Percentiles rank a stretch among this genome's conserved stretches.
phyloP scores from a whole-genome alignment of 345 rosid genomes.

The Lepidium sativum region DNA sequence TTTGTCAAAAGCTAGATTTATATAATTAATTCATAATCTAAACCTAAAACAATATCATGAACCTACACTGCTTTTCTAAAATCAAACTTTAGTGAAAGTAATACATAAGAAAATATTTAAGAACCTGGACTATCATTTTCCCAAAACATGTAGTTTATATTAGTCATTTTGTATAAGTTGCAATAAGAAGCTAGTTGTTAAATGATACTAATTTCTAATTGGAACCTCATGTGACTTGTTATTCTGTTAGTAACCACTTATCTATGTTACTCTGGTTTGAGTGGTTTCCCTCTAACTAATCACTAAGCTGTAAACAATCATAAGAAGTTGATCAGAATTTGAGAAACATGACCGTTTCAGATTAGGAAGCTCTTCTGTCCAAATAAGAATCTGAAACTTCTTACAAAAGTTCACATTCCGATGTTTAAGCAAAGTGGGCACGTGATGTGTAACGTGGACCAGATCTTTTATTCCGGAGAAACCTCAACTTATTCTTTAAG shows the following conservation, averaged over 20 bases:
- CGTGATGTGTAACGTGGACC: slow-evolving; percentile 19
- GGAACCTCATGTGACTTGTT: slow-evolving; percentile 4
- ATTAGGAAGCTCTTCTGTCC: no score
- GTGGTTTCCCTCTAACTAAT: no score
- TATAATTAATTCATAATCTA: no score
- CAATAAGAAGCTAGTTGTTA: background rate
- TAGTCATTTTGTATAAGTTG: no score
- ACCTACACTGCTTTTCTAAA: no score
- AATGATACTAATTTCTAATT: background rate
- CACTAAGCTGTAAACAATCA: background rate
- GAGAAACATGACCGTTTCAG: background rate
- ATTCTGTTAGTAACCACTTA: background rate
- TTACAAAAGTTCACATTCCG: background rate
- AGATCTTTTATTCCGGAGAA: slow-evolving; percentile 25
- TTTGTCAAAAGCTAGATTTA: no score
- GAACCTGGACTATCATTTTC: no score
- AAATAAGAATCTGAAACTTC: background rate
- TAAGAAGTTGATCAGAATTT: background rate
- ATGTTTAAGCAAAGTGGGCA: slow-evolving; percentile 21
- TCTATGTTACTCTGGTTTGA: background rate
- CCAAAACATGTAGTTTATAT: no score
- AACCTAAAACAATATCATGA: no score
- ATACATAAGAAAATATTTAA: no score
- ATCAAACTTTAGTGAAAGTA: no score
- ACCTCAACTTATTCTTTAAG: background rate